Conservation (phyloP, 805 yeast genomes). For the Pichia kluyveri region DNA sequence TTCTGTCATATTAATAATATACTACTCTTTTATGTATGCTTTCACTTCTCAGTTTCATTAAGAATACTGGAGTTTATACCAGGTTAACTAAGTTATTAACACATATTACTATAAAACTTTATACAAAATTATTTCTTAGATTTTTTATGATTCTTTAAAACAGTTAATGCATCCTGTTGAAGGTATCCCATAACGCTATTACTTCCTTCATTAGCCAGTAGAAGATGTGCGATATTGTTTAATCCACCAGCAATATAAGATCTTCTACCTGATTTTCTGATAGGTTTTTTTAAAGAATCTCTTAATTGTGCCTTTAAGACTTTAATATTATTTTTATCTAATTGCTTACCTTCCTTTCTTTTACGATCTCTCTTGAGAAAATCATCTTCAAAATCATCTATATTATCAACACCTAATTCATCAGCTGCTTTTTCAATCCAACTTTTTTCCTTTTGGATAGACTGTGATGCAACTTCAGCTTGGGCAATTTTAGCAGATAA, state of each 20-base stretch:
- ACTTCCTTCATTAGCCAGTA: slow-evolving; percentile 46
- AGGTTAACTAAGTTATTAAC: neutral
- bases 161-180: slow-evolving; percentile 58
- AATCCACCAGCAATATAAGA: slow-evolving; percentile 76
- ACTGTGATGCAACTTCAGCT: slow-evolving; percentile 47
- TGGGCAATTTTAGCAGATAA: slow-evolving; percentile 74
- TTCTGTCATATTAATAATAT: neutral
- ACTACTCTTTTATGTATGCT: neutral
- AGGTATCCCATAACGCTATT: slow-evolving; percentile 72
- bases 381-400: slow-evolving; percentile 62
- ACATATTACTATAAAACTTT: neutral
- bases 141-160: slow-evolving; percentile 29
- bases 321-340: slow-evolving; percentile 42
- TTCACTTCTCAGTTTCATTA: too few relatives aligned
- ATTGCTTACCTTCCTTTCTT: slow-evolving; percentile 42
- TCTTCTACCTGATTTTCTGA: slow-evolving; percentile 56
- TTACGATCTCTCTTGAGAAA: slow-evolving; percentile 53
- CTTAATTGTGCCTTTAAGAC: slow-evolving; percentile 43
- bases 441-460: slow-evolving; percentile 52
- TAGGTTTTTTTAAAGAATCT: slow-evolving; percentile 40
- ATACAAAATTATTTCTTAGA: slow-evolving; percentile 7
- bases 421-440: slow-evolving; percentile 92
- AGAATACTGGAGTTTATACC: too few relatives aligned
- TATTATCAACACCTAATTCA: slow-evolving; percentile 75
- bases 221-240: slow-evolving; percentile 66